Evolutionary conservation across 2,329 filamentous ascomycete species (phyloP).

Genomic region (Colletotrichum orchidophilum): DNA sequence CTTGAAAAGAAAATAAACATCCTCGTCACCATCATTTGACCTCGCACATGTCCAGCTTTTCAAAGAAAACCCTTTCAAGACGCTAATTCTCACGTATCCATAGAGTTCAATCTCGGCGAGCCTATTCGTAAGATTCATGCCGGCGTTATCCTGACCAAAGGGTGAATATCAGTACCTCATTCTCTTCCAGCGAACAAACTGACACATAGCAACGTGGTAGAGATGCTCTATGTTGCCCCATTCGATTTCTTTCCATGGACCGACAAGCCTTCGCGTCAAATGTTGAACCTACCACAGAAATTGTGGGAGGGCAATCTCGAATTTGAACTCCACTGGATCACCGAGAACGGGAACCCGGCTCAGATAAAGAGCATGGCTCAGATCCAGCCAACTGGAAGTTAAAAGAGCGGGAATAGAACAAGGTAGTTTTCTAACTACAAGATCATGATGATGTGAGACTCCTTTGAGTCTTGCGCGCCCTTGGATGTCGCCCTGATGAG

Average conservation of each 20-base stretch:
- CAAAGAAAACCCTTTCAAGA: not conserved
- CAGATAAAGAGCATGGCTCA: conserved; percentile 40
- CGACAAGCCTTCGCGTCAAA: conserved; percentile 28
- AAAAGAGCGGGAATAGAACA: no score
- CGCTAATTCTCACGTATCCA: not conserved
- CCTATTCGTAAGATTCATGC: conserved; percentile 39
- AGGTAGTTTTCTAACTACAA: not conserved
- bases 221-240: conserved; percentile 47
- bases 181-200: not conserved
- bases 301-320: conserved; percentile 37
- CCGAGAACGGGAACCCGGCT: conserved; percentile 37
- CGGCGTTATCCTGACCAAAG: conserved; percentile 43
- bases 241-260: conserved; percentile 42
- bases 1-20: not conserved
- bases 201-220: conserved; percentile 39
- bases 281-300: not conserved
- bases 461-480: conserved; percentile 48
- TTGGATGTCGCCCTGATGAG: conserved; percentile 54
- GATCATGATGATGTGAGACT: conserved; percentile 41
- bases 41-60: no score
- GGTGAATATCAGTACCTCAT: conserved; percentile 25
- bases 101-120: conserved; percentile 37
- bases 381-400: conserved; percentile 44
- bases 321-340: conserved; percentile 47
- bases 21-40: not conserved